These are phyloP conservation scores for Stephanocyclus meneghinianus DNA, from an alignment of 352 stramenopile species.

Conservation along the genomic window DNA sequence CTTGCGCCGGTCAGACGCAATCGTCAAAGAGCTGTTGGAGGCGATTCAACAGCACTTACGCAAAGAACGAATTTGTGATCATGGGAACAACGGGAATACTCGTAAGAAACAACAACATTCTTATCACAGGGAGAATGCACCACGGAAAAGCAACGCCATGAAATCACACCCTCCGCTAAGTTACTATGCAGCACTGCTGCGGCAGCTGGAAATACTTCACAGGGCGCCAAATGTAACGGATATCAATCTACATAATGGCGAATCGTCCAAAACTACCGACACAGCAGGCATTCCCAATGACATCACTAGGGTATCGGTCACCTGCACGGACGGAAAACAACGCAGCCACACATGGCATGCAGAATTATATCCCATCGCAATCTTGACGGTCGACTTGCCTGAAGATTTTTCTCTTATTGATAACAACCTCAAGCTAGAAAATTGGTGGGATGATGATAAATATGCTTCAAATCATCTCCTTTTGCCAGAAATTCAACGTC, in stretches of 20 bases:
- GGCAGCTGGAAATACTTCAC: slow-evolving; percentile 41
- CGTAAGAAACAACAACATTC: background rate
- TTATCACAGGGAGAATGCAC: background rate
- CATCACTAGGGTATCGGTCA: slow-evolving; percentile 42
- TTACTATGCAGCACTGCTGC: slow-evolving; percentile 48
- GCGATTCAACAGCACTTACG: slow-evolving; percentile 42
- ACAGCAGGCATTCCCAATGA: slow-evolving; percentile 17
- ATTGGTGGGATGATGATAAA: slow-evolving; percentile 36
- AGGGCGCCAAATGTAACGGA: slow-evolving; percentile 40
- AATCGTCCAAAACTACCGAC: background rate
- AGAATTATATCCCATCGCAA: slow-evolving; percentile 41
- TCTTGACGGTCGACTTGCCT: slow-evolving; percentile 49
- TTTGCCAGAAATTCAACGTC: slow-evolving; percentile 35
- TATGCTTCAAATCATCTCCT: slow-evolving; percentile 4
- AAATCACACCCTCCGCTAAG: slow-evolving; percentile 27
- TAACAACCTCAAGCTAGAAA: slow-evolving; percentile 35
- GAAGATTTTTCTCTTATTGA: slow-evolving; percentile 44
- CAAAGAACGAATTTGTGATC: slow-evolving; percentile 23
- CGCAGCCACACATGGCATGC: slow-evolving; percentile 50
- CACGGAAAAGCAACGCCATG: background rate
- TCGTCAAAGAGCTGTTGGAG: slow-evolving; percentile 45
- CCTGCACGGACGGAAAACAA: slow-evolving; percentile 34
- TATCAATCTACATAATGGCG: slow-evolving; percentile 37
- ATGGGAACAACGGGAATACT: slow-evolving; percentile 16
- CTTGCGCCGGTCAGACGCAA: slow-evolving; percentile 38